A percentile compares a stretch with the other conserved stretches of the same genome.
These are phyloP conservation scores for Chloris gayana DNA, from an alignment of 176 grass and related monocot genomes.

Conservation along the genomic window DNA sequence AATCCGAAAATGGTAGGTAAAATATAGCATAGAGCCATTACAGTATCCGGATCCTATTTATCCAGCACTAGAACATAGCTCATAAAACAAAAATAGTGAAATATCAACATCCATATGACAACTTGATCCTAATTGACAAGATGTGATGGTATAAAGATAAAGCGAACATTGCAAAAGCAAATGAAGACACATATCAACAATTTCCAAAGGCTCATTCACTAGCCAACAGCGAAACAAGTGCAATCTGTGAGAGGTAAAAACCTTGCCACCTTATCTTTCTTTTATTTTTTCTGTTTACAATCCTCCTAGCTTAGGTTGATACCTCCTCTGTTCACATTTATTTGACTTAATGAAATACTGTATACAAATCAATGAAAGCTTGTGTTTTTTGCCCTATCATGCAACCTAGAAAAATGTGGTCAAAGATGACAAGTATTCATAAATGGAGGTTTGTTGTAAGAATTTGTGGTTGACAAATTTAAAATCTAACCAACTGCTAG, in stretches of 20 bases:
- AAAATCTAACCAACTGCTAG: neutral
- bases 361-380: neutral
- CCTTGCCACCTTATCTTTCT: neutral
- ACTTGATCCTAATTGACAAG: neutral
- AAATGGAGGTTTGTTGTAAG: neutral
- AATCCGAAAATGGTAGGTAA: neutral
- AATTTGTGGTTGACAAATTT: neutral
- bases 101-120: constrained; percentile 1
- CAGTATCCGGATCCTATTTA: neutral
- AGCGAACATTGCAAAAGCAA: neutral
- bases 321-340: neutral
- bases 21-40: constrained; percentile 2
- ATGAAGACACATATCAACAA: too few relatives aligned
- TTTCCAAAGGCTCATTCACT: too few relatives aligned
- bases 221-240: constrained; percentile 8
- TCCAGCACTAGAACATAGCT: constrained; percentile 1
- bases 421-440: too few relatives aligned
- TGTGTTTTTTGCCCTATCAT: neutral
- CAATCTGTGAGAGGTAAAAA: neutral
- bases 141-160: constrained; percentile 7
- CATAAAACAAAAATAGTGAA: constrained; percentile 24
- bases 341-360: too few relatives aligned
- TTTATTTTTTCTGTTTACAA: neutral
- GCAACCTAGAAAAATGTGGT: neutral
- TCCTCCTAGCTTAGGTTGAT: neutral